Conservation (phyloP, 768 basidiomycete species). For the Candolleomyces eurysporus region DNA sequence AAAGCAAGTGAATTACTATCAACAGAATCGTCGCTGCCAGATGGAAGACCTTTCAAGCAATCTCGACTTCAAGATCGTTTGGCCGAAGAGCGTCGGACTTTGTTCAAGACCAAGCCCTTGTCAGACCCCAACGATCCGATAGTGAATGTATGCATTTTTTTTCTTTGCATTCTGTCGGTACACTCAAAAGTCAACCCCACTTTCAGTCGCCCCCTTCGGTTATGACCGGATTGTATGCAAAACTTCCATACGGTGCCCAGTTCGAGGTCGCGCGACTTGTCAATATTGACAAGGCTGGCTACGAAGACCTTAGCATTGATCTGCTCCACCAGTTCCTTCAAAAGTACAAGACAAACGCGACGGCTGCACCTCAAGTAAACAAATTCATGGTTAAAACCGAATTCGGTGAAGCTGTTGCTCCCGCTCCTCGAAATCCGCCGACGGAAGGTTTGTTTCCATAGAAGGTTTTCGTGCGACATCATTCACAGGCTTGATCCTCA, state of each 20-base stretch:
- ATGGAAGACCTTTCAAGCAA: neutral
- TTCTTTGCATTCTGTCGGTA: neutral
- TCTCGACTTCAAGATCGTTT: neutral
- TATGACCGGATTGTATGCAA: neutral
- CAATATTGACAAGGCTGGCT: neutral
- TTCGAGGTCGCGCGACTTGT: neutral
- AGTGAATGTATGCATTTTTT: neutral
- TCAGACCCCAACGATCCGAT: neutral
- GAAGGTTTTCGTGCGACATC: neutral
- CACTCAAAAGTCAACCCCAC: neutral
- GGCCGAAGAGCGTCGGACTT: neutral
- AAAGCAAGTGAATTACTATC: neutral
- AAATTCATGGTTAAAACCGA: neutral
- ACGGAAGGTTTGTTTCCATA: neutral
- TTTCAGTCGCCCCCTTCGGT: neutral
- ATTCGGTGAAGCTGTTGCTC: neutral
- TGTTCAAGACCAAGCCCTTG: neutral
- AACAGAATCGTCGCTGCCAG: neutral
- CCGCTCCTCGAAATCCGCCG: neutral
- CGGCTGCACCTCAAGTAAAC: neutral
- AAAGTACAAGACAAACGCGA: neutral
- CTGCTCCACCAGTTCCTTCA: neutral
- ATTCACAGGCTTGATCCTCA: neutral
- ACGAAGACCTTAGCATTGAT: neutral
- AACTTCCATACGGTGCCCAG: conserved; percentile 1